phyloP scores from a whole-genome alignment of 1,284 basidiomycete genomes.

The Vanrija pseudolonga region DNA sequence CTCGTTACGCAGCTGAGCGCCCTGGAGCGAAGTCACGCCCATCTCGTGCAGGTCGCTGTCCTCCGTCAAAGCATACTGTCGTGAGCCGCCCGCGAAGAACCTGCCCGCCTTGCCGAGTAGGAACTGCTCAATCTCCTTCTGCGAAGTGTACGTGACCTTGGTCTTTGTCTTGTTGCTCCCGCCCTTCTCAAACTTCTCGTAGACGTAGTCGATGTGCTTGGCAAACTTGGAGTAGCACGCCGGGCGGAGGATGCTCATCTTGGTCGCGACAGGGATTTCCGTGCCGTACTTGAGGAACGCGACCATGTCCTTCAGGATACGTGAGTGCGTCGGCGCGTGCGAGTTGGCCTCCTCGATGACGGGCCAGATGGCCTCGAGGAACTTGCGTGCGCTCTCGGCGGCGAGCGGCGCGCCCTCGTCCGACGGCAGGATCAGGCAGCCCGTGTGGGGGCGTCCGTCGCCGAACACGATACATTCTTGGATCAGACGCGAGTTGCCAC shows the following conservation, averaged over 20 bases:
- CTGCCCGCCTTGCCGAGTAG: conserved; percentile 43
- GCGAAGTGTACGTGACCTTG: conserved; percentile 18
- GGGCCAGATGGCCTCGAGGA: conserved; percentile 52
- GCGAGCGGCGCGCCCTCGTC: conserved; percentile 51
- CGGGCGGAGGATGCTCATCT: conserved; percentile 47
- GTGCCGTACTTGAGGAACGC: conserved; percentile 52
- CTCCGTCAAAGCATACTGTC: conserved; percentile 15
- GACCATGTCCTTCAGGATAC: conserved; percentile 56
- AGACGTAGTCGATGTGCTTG: conserved; percentile 53
- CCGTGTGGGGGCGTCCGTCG: conserved; percentile 55
- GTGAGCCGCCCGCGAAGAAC: too few species aligned
- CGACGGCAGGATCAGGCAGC: conserved; percentile 59
- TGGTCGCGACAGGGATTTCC: conserved; percentile 44
- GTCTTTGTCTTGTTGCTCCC: conserved; percentile 45
- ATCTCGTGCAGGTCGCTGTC: conserved; percentile 42
- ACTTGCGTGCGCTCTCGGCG: conserved; percentile 42
- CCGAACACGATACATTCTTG: conserved; percentile 61
- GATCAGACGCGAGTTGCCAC: conserved; percentile 51
- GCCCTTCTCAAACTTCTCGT: conserved; percentile 53
- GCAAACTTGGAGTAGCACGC: conserved; percentile 56
- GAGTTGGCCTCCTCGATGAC: conserved; percentile 56
- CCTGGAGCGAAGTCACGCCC: conserved; percentile 60
- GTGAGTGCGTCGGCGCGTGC: conserved; percentile 57
- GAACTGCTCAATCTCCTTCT: conserved; percentile 49
- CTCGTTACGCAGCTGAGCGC: conserved; percentile 56